A percentile compares a stretch with the other conserved stretches of the same genome.
phyloP scores from a whole-genome alignment of 345 rosid species.

The Brassica juncea region DNA sequence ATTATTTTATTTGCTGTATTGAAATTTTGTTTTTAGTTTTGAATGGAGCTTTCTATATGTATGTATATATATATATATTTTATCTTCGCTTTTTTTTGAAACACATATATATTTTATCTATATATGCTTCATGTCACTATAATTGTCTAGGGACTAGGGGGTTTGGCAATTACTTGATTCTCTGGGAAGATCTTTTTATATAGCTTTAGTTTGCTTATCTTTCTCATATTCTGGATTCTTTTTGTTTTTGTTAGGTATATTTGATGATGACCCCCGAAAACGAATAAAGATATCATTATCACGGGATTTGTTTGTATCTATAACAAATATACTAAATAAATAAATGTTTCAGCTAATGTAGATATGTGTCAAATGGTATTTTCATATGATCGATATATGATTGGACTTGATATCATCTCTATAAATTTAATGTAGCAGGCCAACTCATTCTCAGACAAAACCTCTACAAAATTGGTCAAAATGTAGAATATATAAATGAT shows the following conservation, averaged over 20 bases:
- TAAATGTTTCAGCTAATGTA: constrained; percentile 4
- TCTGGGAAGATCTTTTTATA: neutral
- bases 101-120: no score
- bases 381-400: constrained; percentile 18
- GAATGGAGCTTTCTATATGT: no score
- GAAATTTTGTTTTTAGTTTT: no score
- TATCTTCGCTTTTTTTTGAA: no score
- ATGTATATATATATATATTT: no score
- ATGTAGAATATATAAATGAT: neutral
- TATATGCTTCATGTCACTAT: neutral
- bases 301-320: neutral
- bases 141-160: neutral
- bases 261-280: neutral
- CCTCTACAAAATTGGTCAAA: constrained; percentile 8
- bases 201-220: neutral
- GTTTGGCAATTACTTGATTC: neutral
- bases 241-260: constrained; percentile 1
- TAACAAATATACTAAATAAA: neutral
- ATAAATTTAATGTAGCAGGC: neutral
- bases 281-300: neutral
- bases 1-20: no score
- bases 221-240: neutral
- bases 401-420: constrained; percentile 4
- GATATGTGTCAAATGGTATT: constrained; percentile 27
- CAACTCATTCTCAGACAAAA: constrained; percentile 13